Evolutionary conservation across 371 early-diverging fungal species (phyloP).

Genomic region (Batkoa obscura): DNA sequence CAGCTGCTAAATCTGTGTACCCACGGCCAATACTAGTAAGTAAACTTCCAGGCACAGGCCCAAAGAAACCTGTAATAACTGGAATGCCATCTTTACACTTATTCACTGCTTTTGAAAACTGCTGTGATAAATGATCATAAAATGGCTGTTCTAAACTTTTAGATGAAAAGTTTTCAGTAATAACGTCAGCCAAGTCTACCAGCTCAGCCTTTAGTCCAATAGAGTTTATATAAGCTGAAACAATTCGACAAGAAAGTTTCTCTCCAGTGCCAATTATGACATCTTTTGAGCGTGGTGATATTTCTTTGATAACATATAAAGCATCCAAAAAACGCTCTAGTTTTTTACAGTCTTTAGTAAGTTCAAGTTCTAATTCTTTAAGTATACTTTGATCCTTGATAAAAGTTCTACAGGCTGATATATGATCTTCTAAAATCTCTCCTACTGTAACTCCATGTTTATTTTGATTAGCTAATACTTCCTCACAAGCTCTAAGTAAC

Average conservation of each 20-base stretch:
- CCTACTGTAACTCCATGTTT: conserved; percentile 47
- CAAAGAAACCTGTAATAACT: conserved; percentile 93
- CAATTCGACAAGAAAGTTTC: conserved; percentile 73
- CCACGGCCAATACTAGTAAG: conserved; percentile 87
- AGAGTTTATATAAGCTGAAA: conserved; percentile 63
- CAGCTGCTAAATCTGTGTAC: conserved; percentile 96
- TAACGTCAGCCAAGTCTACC: conserved; percentile 65
- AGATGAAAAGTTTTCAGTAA: conserved; percentile 49
- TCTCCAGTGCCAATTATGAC: conserved; percentile 90
- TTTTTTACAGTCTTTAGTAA: conserved; percentile 53
- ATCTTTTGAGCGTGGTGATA: conserved; percentile 90
- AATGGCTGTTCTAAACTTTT: conserved; percentile 69
- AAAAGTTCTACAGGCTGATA: conserved; percentile 40
- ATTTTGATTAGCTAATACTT: conserved; percentile 32
- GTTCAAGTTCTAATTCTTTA: conserved; percentile 24
- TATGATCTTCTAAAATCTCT: conserved; percentile 61
- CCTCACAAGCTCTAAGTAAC: conserved; percentile 47
- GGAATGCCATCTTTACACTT: conserved; percentile 48
- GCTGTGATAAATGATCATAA: conserved; percentile 65
- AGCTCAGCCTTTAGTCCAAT: conserved; percentile 62
- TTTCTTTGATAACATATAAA: conserved; percentile 87
- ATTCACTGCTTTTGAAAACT: conserved; percentile 38
- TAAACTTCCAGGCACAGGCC: conserved; percentile 85
- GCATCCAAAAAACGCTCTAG: conserved; percentile 78
- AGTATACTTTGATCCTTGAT: conserved; percentile 28